Evolutionary conservation across 768 basidiomycete genomes (phyloP), one percentile per base, ranked within the genome.

Genomic region (Collybia sp.): DNA sequence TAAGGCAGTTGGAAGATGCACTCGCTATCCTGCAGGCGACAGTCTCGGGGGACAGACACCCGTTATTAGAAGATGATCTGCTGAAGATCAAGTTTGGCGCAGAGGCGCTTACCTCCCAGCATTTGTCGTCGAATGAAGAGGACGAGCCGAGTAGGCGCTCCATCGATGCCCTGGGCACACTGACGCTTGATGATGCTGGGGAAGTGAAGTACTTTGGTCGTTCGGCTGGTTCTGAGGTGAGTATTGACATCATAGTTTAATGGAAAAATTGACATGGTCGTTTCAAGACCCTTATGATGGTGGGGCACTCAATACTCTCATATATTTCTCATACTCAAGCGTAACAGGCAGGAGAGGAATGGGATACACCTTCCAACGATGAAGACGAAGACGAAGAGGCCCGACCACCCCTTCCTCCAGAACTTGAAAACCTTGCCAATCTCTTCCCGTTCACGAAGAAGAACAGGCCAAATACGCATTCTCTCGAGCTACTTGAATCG

Each of bases 1-100:
- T 86, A 40, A 75, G 81, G 30, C 80, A 83, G 53, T 70, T 85
- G 0, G 84, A 85, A 59, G 83, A 85, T 47, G 81, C 80, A 0
- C 64, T 86, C 9, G 79, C 82, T 3, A 76, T 80, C 25, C 69
- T 83, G 6, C 82, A 85, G 48, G 66, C 76, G 2, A 71, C 75
- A 8, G 66, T 77, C 4, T 81, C 82, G 1, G 68, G 71, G 40
- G 74, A 81, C 35, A 64, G 77, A 6, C 84, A 86, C 56, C 79
- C 83, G 2, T 63, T 86, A 1, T 68, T 85, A 2, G 59, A 63
- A 12, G 78, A 79, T 16, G 75, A 79, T 10, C 60, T 80, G 9
- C 58, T 83, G 12, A 72, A 69, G 45, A 61, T 82, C 53, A 82
- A 83, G 56, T 77, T 77, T 54, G 79, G 76, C 0, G 66, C 75